phyloP scores from a whole-genome alignment of 2,329 filamentous ascomycete species.

The Hortaea werneckii region DNA sequence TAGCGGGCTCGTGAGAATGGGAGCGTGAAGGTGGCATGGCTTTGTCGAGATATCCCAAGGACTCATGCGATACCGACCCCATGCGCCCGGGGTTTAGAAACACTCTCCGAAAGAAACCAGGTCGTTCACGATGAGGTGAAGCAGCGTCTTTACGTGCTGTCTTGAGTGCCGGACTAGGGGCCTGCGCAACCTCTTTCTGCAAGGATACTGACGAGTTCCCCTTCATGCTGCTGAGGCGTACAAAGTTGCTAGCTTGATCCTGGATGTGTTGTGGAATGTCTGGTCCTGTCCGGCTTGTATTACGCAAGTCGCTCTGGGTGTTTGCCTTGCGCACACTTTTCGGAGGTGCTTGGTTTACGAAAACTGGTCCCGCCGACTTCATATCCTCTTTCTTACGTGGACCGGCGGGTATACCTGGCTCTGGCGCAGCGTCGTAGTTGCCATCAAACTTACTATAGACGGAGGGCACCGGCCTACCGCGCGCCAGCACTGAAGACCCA shows the following conservation, averaged over 20 bases:
- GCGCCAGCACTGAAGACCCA: conserved; percentile 32
- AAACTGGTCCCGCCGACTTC: conserved; percentile 24
- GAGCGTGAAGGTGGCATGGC: conserved; percentile 7
- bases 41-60: conserved; percentile 6
- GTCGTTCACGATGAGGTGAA: conserved; percentile 44
- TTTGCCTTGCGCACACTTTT: conserved; percentile 22
- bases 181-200: no score
- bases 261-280: conserved; percentile 32
- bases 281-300: conserved; percentile 11
- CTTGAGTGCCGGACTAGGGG: conserved; percentile 32
- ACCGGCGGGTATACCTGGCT: conserved; percentile 71
- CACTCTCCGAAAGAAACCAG: conserved; percentile 85
- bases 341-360: conserved; percentile 18
- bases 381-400: conserved; percentile 49
- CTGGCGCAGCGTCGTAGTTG: conserved; percentile 73
- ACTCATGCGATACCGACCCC: conserved; percentile 9
- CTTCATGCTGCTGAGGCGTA: conserved; percentile 35
- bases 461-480: conserved; percentile 33
- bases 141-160: conserved; percentile 20
- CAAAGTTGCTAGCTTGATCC: conserved; percentile 38
- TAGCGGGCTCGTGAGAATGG: conserved; percentile 8
- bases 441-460: conserved; percentile 33
- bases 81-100: conserved; percentile 47
- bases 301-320: conserved; percentile 22
- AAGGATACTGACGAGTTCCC: conserved; percentile 17